phyloP scores from a whole-genome alignment of 1,139 yeast genomes.

The Yamadazyma dushanensis region DNA sequence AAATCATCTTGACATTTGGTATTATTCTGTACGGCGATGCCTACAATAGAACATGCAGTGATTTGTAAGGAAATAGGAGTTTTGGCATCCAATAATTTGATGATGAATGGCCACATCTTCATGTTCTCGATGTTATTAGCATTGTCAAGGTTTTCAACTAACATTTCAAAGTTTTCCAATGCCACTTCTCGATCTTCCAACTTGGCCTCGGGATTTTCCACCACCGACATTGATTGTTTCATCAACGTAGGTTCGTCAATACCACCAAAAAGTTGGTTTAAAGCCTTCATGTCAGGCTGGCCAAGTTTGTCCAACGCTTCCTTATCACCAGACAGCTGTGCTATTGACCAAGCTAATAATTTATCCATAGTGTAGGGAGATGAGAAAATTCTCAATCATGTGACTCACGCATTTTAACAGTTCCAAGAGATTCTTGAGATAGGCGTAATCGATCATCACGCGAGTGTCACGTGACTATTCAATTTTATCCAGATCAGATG shows the following conservation, averaged over 20 bases:
- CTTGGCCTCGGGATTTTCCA: constrained; percentile 60
- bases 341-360: constrained; percentile 87
- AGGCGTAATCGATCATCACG: no score
- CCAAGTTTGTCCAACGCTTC: constrained; percentile 63
- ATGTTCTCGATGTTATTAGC: constrained; percentile 89
- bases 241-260: constrained; percentile 85
- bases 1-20: constrained; percentile 69
- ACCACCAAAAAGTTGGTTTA: constrained; percentile 76
- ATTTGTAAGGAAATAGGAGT: constrained; percentile 43
- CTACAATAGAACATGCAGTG: constrained; percentile 72
- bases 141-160: constrained; percentile 90
- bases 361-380: constrained; percentile 63
- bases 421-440: no score
- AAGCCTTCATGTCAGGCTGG: constrained; percentile 71
- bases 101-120: constrained; percentile 74
- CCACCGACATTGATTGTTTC: constrained; percentile 70
- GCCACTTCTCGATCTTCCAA: constrained; percentile 71
- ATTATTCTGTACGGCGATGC: constrained; percentile 92
- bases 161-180: constrained; percentile 89
- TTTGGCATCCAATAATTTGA: constrained; percentile 42
- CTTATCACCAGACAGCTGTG: constrained; percentile 68
- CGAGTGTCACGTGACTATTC: no score
- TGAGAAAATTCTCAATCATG: neutral
- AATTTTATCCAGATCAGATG: no score
- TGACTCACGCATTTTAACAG: neutral